These are phyloP conservation scores for Eimeria acervulina DNA, from an alignment of 169 alveolate genomes.

Conservation along the genomic window DNA sequence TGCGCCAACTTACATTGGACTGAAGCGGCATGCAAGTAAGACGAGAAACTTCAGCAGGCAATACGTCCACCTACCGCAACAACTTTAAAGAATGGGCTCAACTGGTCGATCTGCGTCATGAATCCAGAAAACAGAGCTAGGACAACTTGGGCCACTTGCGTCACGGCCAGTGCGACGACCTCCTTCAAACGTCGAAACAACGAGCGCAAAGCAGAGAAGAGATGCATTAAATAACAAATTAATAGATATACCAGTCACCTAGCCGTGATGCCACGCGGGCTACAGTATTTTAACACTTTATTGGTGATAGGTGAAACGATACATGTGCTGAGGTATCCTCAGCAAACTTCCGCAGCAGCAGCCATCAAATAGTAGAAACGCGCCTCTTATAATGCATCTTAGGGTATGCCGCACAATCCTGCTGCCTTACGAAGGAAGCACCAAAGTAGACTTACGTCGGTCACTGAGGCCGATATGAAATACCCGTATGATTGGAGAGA, in stretches of 20 bases:
- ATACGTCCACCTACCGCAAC: slow-evolving; percentile 24
- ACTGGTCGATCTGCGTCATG: slow-evolving; percentile 79
- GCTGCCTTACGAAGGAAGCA: background rate
- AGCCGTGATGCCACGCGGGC: background rate
- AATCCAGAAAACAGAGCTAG: slow-evolving; percentile 82
- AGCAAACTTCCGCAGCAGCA: background rate
- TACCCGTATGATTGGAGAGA: slow-evolving; percentile 62
- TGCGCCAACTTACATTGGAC: background rate
- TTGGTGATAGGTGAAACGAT: background rate
- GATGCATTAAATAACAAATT: too few species aligned
- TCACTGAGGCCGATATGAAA: slow-evolving; percentile 58
- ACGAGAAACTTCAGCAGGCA: background rate
- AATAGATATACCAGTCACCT: too few species aligned
- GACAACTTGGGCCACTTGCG: slow-evolving; percentile 73
- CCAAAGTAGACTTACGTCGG: slow-evolving; percentile 27
- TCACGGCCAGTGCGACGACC: slow-evolving; percentile 68
- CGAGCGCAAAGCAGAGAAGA: background rate
- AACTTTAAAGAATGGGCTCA: slow-evolving; percentile 44
- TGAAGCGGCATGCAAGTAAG: background rate
- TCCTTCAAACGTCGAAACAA: background rate
- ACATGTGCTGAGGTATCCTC: background rate
- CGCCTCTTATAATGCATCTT: background rate
- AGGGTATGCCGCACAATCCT: background rate
- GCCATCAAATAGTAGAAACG: background rate
- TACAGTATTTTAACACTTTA: background rate